Evolutionary conservation across 1,284 basidiomycete species (phyloP).

Genomic region (Puccinia triticina): DNA sequence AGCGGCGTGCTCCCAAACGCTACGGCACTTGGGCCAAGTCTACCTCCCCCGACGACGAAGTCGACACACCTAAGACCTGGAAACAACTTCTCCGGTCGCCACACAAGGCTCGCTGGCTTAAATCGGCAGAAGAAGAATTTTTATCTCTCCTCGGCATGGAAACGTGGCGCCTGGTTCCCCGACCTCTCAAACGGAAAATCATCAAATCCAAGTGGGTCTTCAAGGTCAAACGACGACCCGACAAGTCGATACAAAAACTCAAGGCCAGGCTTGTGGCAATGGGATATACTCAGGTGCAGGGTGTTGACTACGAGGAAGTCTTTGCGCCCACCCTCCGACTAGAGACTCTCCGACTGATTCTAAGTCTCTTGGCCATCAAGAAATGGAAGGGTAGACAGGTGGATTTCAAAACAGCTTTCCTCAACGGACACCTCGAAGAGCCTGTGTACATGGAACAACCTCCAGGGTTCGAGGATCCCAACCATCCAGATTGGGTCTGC

Average conservation of each 20-base stretch:
- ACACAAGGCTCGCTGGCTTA: not conserved
- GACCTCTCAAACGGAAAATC: not conserved
- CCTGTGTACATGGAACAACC: constrained; percentile 1
- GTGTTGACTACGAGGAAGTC: not conserved
- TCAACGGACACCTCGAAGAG: constrained; percentile 1
- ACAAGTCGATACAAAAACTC: not conserved
- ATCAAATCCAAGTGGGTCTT: not conserved
- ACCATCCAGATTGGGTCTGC: not conserved
- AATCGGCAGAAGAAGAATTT: not conserved
- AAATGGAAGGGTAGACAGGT: not conserved
- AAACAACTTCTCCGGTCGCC: too few species aligned
- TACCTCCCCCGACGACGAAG: too few species aligned
- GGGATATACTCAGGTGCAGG: not conserved
- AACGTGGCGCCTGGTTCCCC: not conserved
- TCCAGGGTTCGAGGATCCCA: not conserved
- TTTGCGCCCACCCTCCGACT: not conserved
- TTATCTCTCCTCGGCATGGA: not conserved
- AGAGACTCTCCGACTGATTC: not conserved
- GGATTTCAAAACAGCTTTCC: constrained; percentile 4
- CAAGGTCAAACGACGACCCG: not conserved
- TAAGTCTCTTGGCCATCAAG: not conserved
- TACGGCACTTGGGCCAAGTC: too few species aligned
- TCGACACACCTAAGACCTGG: too few species aligned
- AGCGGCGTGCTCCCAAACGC: too few species aligned
- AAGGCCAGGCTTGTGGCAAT: not conserved